phyloP scores from a whole-genome alignment of 257 asterid species.

The Capsicum rhomboideum region DNA sequence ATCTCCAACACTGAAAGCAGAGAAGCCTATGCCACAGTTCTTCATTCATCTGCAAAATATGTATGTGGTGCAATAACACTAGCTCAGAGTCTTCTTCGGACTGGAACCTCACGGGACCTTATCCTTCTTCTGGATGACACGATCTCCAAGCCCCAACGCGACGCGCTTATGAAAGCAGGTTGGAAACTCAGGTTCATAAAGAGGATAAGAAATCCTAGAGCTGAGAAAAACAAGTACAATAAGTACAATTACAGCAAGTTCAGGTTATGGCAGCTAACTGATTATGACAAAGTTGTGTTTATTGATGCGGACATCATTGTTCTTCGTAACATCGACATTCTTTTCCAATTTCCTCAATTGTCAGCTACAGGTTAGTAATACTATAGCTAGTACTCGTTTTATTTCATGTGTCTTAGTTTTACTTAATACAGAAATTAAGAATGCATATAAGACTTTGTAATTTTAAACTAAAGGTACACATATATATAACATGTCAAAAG shows the following conservation, averaged over 20 bases:
- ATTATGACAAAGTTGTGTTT: conserved; percentile 67
- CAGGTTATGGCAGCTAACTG: conserved; percentile 77
- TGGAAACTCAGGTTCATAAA: conserved; percentile 63
- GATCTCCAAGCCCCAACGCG: conserved; percentile 40
- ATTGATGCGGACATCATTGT: conserved; percentile 71
- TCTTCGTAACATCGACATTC: conserved; percentile 52
- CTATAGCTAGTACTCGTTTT: neutral
- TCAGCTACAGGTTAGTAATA: conserved; percentile 43
- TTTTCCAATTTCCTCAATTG: conserved; percentile 72
- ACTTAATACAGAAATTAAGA: neutral
- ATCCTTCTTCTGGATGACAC: conserved; percentile 63
- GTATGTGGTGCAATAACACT: conserved; percentile 79
- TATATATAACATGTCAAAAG: neutral
- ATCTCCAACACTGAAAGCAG: conserved; percentile 12
- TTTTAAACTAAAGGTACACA: neutral
- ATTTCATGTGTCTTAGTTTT: neutral
- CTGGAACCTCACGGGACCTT: conserved; percentile 56
- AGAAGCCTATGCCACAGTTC: conserved; percentile 76
- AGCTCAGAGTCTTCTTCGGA: conserved; percentile 61
- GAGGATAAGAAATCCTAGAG: conserved; percentile 73
- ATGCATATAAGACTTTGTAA: neutral
- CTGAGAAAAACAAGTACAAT: conserved; percentile 57
- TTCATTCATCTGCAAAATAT: conserved; percentile 65
- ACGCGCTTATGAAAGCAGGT: conserved; percentile 54
- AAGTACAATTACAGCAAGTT: conserved; percentile 87